Base-by-base conservation (phyloP, 371 early-diverging fungal genomes). In the Mycotypha africana region DNA sequence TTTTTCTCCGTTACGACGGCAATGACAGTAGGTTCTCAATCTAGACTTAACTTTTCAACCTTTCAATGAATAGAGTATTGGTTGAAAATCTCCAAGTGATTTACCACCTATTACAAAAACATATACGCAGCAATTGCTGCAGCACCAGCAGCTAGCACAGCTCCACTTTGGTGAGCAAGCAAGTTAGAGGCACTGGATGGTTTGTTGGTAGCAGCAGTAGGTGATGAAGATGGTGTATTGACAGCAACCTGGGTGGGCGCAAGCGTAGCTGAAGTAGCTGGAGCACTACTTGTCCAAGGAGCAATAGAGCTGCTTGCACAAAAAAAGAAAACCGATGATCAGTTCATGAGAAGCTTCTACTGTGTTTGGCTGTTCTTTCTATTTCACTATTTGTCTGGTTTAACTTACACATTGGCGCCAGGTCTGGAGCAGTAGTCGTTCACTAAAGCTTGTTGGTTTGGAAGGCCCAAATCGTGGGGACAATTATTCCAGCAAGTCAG, bases 331-430 rank as follows among this genome's bases (percentile, higher is more conserved):
- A n/a, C n/a, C n/a, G n/a, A n/a, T n/a, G n/a, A n/a, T n/a, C n/a
- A n/a, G n/a, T n/a, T n/a, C n/a, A n/a, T n/a, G n/a, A n/a, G n/a
- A n/a, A n/a, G n/a, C n/a, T n/a, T n/a, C n/a, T n/a, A n/a, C n/a
- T n/a, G n/a, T n/a, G n/a, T n/a, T n/a, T n/a, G n/a, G n/a, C n/a
- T n/a, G n/a, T n/a, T n/a, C n/a, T n/a, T n/a, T 28, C 28, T 28
- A 28, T 28, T 14, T 33, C 4, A 12, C 14, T 26, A 5, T 7
- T 21, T 39, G 2, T 25, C 19, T 14, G 38, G 20, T 50, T 10
- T 21, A 15, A 37, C 60, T 45, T 60, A 60, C 60, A 54, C 60
- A 41, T 60, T 60, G 36, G 60, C 60, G 39, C 60, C 60, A 48
- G 60, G 60, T 49, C 50, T 55, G 7, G 60, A 54, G 45, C 60